phyloP scores from a whole-genome alignment of 2,329 filamentous ascomycete genomes.

The Diaporthe sp. region DNA sequence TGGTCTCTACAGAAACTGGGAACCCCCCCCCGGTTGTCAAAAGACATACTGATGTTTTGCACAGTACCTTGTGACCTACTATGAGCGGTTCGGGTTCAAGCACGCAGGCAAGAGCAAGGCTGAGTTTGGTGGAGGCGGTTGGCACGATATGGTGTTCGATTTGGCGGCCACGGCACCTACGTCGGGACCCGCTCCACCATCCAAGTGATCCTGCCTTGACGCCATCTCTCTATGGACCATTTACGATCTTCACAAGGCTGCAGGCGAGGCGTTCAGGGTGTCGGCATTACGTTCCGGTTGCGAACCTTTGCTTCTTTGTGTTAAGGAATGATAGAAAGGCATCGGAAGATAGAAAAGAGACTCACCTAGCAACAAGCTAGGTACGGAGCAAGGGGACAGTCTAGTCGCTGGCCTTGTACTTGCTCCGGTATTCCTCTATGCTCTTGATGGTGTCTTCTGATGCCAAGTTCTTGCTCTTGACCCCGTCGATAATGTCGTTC shows the following conservation, averaged over 20 bases:
- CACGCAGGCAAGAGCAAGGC: conserved; percentile 75
- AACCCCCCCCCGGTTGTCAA: neutral
- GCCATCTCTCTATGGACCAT: conserved; percentile 14
- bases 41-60: conserved; percentile 18
- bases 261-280: conserved; percentile 36
- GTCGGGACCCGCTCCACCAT: conserved; percentile 24
- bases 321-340: conserved; percentile 36
- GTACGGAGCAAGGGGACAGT: neutral
- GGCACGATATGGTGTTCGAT: conserved; percentile 78
- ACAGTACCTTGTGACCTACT: conserved; percentile 77
- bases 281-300: conserved; percentile 30
- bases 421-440: conserved; percentile 78
- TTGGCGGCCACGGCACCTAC: conserved; percentile 23
- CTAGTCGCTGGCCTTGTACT: conserved; percentile 71
- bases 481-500: conserved; percentile 81
- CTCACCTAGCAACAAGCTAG: conserved; percentile 33
- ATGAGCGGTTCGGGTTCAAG: conserved; percentile 79
- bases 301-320: conserved; percentile 29
- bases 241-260: conserved; percentile 32
- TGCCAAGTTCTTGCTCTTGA: conserved; percentile 69
- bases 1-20: conserved; percentile 21
- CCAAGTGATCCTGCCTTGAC: conserved; percentile 32
- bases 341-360: conserved; percentile 28
- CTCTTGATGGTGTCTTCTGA: conserved; percentile 71
- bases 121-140: conserved; percentile 81